Evolutionary conservation across 116 monocot species (phyloP).

Genomic region (Papilionanthe hybrid): DNA sequence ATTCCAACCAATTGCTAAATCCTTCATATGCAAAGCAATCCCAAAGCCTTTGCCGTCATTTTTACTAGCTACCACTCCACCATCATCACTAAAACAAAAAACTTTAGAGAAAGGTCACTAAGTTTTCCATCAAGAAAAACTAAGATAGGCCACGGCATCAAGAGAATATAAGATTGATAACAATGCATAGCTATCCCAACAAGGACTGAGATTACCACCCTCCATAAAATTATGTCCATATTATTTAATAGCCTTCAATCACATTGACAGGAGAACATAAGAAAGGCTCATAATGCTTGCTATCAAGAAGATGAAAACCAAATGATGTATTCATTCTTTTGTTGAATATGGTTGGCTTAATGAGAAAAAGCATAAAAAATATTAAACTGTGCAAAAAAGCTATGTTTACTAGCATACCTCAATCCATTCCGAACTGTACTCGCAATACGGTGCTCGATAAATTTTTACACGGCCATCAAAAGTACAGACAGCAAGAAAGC

Average conservation of each 20-base stretch:
- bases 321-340: neutral
- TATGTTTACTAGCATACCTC: slow-evolving; percentile 42
- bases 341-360: neutral
- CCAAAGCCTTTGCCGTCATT: neutral
- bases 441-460: slow-evolving; percentile 66
- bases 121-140: neutral
- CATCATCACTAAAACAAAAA: neutral
- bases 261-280: neutral
- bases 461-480: slow-evolving; percentile 73
- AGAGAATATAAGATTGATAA: neutral
- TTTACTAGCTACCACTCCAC: neutral
- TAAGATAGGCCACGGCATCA: neutral
- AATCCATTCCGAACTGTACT: slow-evolving; percentile 73
- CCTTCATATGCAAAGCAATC: neutral
- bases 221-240: neutral
- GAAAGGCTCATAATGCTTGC: neutral
- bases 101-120: neutral
- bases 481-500: slow-evolving; percentile 83
- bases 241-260: neutral
- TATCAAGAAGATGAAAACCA: neutral
- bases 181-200: neutral
- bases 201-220: neutral
- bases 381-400: neutral
- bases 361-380: neutral
- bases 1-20: neutral